These are phyloP conservation scores for Paecilomyces sp. DNA, from an alignment of 2,329 filamentous ascomycete species.

Conservation along the genomic window DNA sequence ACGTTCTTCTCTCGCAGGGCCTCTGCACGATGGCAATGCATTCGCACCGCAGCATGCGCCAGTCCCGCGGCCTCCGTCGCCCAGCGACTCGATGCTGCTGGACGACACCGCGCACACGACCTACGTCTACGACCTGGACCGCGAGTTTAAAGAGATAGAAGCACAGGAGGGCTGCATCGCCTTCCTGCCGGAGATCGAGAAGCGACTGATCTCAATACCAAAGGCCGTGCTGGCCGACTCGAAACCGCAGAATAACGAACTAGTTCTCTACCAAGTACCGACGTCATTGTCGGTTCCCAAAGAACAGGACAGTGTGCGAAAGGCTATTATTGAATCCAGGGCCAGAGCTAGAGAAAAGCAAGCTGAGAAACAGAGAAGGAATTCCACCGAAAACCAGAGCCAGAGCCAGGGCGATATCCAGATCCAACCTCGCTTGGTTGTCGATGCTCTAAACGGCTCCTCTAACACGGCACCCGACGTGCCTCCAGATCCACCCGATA, in stretches of 20 bases:
- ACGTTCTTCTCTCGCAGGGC: neutral
- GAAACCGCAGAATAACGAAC: slow-evolving; percentile 52
- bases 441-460: neutral
- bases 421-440: neutral
- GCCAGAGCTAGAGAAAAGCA: slow-evolving; percentile 59
- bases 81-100: slow-evolving; percentile 66
- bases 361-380: slow-evolving; percentile 24
- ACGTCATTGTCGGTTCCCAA: slow-evolving; percentile 67
- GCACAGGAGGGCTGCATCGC: slow-evolving; percentile 56
- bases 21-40: neutral
- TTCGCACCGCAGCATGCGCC: slow-evolving; percentile 6
- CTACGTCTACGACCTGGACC: slow-evolving; percentile 86
- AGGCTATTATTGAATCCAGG: slow-evolving; percentile 74
- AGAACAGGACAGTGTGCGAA: slow-evolving; percentile 67
- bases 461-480: neutral
- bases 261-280: slow-evolving; percentile 81
- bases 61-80: slow-evolving; percentile 3
- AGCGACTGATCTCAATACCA: slow-evolving; percentile 66
- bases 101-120: slow-evolving; percentile 82
- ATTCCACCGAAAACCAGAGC: neutral
- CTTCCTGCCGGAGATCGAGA: slow-evolving; percentile 80
- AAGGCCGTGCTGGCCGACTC: slow-evolving; percentile 54
- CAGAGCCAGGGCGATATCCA: too few relatives aligned
- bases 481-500: neutral
- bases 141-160: slow-evolving; percentile 68